Percentiles rank a stretch among this genome's conserved stretches.
Evolutionary conservation across 306 rosid species (phyloP).

Genomic region (Benincasa hispida): DNA sequence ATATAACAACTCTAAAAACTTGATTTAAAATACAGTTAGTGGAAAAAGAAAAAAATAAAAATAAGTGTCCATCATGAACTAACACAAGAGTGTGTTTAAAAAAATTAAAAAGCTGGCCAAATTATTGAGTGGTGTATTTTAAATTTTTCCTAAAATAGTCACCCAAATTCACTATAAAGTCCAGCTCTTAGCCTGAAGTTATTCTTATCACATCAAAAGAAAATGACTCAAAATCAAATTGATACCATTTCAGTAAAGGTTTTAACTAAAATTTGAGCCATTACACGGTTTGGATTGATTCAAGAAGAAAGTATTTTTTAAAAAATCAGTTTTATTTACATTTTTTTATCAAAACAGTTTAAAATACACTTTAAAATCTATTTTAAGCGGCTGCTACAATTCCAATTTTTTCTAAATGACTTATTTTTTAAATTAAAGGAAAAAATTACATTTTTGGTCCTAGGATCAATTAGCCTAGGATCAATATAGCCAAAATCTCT

Average conservation of each 20-base stretch:
- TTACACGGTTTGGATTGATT: too few relatives aligned
- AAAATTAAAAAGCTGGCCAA: not conserved
- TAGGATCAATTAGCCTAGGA: too few relatives aligned
- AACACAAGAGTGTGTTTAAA: not conserved
- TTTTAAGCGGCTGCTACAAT: too few relatives aligned
- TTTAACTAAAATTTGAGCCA: too few relatives aligned
- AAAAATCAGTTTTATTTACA: too few relatives aligned
- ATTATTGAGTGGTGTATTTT: not conserved
- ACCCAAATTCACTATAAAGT: not conserved
- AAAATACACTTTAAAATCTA: too few relatives aligned
- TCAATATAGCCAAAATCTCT: too few relatives aligned
- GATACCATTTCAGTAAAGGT: slow-evolving; percentile 8
- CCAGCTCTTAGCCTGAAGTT: not conserved
- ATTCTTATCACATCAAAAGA: not conserved
- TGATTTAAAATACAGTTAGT: not conserved
- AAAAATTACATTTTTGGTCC: too few relatives aligned
- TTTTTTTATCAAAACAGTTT: too few relatives aligned
- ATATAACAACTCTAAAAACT: not conserved
- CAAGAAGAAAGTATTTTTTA: too few relatives aligned
- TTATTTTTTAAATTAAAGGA: too few relatives aligned
- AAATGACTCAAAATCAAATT: not conserved
- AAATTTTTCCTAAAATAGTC: not conserved
- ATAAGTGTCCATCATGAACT: not conserved
- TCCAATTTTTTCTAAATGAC: too few relatives aligned
- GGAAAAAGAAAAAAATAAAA: not conserved